Base-by-base conservation (phyloP, 345 rosid species). In the Sisymbrium irio region DNA sequence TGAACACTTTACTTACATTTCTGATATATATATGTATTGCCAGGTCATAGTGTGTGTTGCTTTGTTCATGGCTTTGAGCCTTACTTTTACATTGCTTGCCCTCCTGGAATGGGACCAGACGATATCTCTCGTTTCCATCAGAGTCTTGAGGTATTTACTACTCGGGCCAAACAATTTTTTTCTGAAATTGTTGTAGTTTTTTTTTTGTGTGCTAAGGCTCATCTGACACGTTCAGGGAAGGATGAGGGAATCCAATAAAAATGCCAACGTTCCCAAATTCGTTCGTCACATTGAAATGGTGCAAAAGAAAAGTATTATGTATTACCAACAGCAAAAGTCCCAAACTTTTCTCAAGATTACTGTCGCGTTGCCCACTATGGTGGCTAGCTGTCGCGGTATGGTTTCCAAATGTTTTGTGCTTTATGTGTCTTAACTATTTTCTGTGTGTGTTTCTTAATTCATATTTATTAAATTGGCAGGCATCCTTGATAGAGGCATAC, bases 11-110 rank as follows among this genome's bases (percentile, higher is more conserved):
- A n/a, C n/a, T n/a, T 12, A 27, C 14, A 27, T 27, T 27, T 27
- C 28, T 27, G 28, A 27, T 27, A 27, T 27, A 27, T 22, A 22
- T 22, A 22, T 27, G 0, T 27, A 27, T 27, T 27, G 2, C 3
- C 77, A 92, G 99, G 99, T 45, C 88, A 88, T 46, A 95, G 97
- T 80, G 98, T 95, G 54, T 95, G 98, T 82, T 95, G 98, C 84
- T 73, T 73, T 68, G 97, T 88, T 71, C 99, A 95, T 83, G 98
- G 99, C 28, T 95, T 95, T 68, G 96, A 95, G 85, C 99, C 97
- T 1, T 95, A 95, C 82, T 90, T 95, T 81, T 95, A 92, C 75
- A 87, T 92, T 63, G 82, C 83, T 70, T 90, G 97, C 77, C 98
- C 96, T 78, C 81, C 81, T 2, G 99, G 97, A 68, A 92, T 92